Conservation (phyloP, 345 rosid genomes). For the Garcia nutans region DNA sequence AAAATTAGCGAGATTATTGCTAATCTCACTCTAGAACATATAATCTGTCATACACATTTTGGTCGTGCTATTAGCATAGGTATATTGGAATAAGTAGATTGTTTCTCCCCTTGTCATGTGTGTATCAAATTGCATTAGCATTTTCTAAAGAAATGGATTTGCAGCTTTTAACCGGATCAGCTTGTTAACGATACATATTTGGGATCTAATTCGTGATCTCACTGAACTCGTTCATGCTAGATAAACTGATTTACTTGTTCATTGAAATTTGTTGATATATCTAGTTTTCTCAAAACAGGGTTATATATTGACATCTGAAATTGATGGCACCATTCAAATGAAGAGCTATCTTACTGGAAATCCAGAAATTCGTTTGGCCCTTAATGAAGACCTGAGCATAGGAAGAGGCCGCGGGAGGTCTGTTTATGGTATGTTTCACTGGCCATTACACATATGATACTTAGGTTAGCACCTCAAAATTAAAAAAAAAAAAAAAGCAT, state of each 20-base stretch:
- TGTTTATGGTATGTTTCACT: slow-evolving; percentile 54
- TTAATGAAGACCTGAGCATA: slow-evolving; percentile 86
- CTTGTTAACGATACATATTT: background rate
- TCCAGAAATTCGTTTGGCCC: slow-evolving; percentile 96
- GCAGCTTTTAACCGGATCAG: background rate
- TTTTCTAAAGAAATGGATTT: background rate
- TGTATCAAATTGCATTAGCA: background rate
- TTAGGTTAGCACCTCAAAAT: background rate
- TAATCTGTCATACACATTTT: background rate
- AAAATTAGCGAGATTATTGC: background rate
- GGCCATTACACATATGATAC: slow-evolving; percentile 4
- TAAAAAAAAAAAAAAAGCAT: slow-evolving; percentile 6
- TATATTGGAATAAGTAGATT: too few species aligned
- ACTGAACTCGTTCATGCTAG: background rate
- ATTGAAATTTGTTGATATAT: background rate
- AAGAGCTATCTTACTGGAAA: slow-evolving; percentile 96
- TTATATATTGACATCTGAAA: slow-evolving; percentile 93
- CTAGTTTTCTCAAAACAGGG: slow-evolving; percentile 48
- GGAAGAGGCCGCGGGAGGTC: slow-evolving; percentile 79
- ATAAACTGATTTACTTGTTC: background rate
- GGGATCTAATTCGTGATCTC: background rate
- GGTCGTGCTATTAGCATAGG: too few species aligned
- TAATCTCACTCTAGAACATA: background rate
- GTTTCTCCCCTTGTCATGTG: background rate
- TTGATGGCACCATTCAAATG: slow-evolving; percentile 99